Base-by-base conservation (phyloP, 1,284 basidiomycete genomes). In the Rhodotorula sp. region DNA sequence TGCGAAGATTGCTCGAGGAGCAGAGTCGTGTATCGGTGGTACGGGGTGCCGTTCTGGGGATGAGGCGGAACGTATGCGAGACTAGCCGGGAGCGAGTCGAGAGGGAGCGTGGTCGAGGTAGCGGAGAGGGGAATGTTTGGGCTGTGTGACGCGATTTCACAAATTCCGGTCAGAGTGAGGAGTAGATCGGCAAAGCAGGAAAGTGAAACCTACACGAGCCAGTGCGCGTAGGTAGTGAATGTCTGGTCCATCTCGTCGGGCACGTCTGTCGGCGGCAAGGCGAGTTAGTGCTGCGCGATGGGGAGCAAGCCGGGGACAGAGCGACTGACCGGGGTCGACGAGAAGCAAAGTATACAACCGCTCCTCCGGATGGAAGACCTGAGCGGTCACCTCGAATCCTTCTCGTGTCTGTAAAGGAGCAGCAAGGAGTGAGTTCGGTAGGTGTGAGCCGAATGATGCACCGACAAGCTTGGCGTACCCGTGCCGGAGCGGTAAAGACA, bases 321-420 rank as follows among this genome's bases (percentile, higher is more conserved):
- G 28, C 7, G 67, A 72, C 81, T 65, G 70, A 89, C 90, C 90
- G 66, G 90, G 88, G 81, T 98, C 94, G 60, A 97, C 83, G 80
- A 97, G 87, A 47, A 95, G 81, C 71, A 98, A 82, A 0, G 95
- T 97, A 81, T 97, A 97, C n/a, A 89, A 81, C 61, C 89, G 86
- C 21, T 86, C 86, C 64, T 95, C 91, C 0, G 86, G 83, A 80
- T 92, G 91, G 84, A 89, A 95, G 2, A 89, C 87, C 58, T 88
- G 90, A 8, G 87, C 88, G 72, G 87, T 87, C 14, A 95, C 76
- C 67, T 81, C 83, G 2, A 91, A 90, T 8, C 84, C 85, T 62
- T 84, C 80, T 14, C 86, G 76, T 0, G 91, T 92, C 88, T 90
- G 56, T 59, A 4, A 14, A 14, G 19, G 54, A 18, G 62, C 47